Percentiles rank a stretch among this genome's conserved stretches.
phyloP scores from a whole-genome alignment of 805 yeast genomes.

The Nakazawaea holstii region DNA sequence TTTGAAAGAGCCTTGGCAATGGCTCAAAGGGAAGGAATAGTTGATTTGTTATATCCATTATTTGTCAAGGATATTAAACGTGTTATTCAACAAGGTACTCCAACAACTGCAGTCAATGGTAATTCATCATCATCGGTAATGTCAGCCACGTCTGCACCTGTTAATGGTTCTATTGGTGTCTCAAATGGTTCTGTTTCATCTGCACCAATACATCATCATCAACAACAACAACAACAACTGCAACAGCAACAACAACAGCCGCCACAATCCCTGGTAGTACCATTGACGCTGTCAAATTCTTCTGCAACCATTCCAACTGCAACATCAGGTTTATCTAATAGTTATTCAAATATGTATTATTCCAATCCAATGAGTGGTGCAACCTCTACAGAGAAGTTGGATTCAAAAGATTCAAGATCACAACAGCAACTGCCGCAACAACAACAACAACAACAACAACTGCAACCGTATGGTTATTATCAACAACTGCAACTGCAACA shows the following conservation, averaged over 20 bases:
- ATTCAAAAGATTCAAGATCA: background rate
- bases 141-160: constrained; percentile 10
- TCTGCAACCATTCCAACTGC: constrained; percentile 10
- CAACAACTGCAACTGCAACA: constrained; percentile 5
- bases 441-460: background rate
- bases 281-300: background rate
- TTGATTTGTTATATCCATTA: constrained; percentile 50
- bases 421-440: background rate
- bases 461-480: constrained; percentile 2
- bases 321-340: background rate
- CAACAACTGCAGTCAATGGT: constrained; percentile 16
- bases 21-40: constrained; percentile 65
- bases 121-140: background rate
- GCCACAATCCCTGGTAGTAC: constrained; percentile 7
- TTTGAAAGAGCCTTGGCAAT: constrained; percentile 64
- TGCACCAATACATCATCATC: background rate
- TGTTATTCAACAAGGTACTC: constrained; percentile 32
- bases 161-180: constrained; percentile 6
- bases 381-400: background rate
- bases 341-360: constrained; percentile 8
- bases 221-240: constrained; percentile 10
- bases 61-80: constrained; percentile 62
- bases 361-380: background rate
- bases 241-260: constrained; percentile 11
- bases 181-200: constrained; percentile 4